Evolutionary conservation across 768 basidiomycete species (phyloP).

Genomic region (Nidularia sp.): DNA sequence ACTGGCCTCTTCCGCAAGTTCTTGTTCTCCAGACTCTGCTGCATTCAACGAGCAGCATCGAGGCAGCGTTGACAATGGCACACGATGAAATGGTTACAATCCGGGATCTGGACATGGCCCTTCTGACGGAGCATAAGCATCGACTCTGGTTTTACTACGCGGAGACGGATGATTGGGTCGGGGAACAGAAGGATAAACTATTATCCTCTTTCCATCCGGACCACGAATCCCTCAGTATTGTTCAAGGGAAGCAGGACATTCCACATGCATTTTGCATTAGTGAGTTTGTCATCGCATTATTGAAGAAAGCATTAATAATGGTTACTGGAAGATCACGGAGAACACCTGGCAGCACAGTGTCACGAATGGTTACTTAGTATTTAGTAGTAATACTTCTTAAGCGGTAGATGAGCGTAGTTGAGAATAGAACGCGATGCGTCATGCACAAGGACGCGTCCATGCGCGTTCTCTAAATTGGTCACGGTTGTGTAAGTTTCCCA

Average conservation of each 20-base stretch:
- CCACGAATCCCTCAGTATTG: slow-evolving; percentile 25
- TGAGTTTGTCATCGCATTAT: slow-evolving; percentile 24
- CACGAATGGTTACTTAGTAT: slow-evolving; percentile 24
- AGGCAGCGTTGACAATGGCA: slow-evolving; percentile 56
- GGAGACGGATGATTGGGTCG: slow-evolving; percentile 66
- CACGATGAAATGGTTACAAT: slow-evolving; percentile 68
- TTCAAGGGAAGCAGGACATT: slow-evolving; percentile 41
- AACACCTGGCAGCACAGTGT: slow-evolving; percentile 46
- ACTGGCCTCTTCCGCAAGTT: slow-evolving; percentile 47
- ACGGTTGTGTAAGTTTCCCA: too few relatives aligned
- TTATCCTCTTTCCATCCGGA: slow-evolving; percentile 34
- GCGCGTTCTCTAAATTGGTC: too few relatives aligned
- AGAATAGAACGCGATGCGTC: too few relatives aligned
- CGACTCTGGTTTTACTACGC: slow-evolving; percentile 56
- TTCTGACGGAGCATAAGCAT: slow-evolving; percentile 34
- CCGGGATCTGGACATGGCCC: slow-evolving; percentile 40
- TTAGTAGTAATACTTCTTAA: too few relatives aligned
- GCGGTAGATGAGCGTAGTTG: too few relatives aligned
- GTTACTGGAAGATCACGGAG: slow-evolving; percentile 42
- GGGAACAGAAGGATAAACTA: slow-evolving; percentile 43
- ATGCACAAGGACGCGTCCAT: too few relatives aligned
- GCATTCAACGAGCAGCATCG: slow-evolving; percentile 44
- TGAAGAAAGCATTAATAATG: neutral
- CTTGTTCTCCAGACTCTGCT: slow-evolving; percentile 45
- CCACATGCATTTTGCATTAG: slow-evolving; percentile 77